Percentiles rank a stretch among this genome's conserved stretches.
Evolutionary conservation across 139 green algal genomes (phyloP).

Genomic region (Coelastrella sp.): DNA sequence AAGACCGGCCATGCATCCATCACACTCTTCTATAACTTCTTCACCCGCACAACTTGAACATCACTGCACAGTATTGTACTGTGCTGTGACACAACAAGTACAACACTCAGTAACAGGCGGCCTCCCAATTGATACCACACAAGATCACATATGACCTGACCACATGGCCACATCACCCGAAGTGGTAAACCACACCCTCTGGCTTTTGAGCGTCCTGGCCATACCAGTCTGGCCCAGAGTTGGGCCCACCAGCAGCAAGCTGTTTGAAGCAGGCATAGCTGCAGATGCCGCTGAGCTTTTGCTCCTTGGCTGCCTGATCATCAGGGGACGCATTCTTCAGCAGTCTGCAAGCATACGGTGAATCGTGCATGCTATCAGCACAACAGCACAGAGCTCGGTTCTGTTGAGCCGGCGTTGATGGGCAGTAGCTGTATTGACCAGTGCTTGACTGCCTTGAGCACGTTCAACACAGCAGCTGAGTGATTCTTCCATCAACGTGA

Average conservation of each 20-base stretch:
- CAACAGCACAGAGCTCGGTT: not conserved
- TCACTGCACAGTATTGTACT: too few relatives aligned
- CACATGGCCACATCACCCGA: too few relatives aligned
- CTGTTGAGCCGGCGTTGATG: not conserved
- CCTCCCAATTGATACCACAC: too few relatives aligned
- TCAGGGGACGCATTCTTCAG: not conserved
- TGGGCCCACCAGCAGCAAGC: not conserved
- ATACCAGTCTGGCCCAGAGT: constrained; percentile 13
- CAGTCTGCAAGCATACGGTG: not conserved
- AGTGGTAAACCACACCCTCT: not conserved
- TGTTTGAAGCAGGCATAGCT: constrained; percentile 1
- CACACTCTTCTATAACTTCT: too few relatives aligned
- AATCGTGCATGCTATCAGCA: not conserved
- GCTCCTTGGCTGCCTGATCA: not conserved
- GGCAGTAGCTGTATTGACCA: not conserved
- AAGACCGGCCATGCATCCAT: too few relatives aligned
- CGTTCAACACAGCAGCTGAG: too few relatives aligned
- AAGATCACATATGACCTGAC: too few relatives aligned
- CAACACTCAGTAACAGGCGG: too few relatives aligned
- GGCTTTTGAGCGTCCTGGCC: not conserved
- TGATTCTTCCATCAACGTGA: too few relatives aligned
- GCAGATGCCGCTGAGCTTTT: not conserved
- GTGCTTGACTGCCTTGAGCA: too few relatives aligned
- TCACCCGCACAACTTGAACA: too few relatives aligned
- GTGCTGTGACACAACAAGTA: too few relatives aligned